A percentile compares a stretch with the other conserved stretches of the same genome.
phyloP scores from a whole-genome alignment of 2,329 filamentous ascomycete species.

The Emmonsia crescens region DNA sequence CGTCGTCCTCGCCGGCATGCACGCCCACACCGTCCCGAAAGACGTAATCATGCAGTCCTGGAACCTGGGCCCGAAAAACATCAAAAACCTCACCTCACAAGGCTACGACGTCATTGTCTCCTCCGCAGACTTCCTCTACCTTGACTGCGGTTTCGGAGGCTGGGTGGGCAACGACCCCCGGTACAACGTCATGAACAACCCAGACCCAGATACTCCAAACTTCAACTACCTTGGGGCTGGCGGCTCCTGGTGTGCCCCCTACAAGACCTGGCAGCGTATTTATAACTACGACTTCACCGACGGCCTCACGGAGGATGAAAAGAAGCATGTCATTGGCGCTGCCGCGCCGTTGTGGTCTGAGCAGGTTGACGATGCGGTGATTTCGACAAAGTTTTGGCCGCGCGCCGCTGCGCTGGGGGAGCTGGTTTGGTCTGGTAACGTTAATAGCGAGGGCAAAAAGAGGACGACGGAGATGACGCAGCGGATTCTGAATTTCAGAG shows the following conservation, averaged over 20 bases:
- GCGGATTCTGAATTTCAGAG: constrained; percentile 48
- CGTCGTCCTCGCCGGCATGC: constrained; percentile 33
- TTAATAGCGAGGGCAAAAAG: constrained; percentile 39
- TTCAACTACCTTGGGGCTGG: constrained; percentile 47
- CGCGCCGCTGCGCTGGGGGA: constrained; percentile 47
- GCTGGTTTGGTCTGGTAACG: constrained; percentile 46
- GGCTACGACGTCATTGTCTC: constrained; percentile 49
- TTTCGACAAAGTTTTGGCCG: constrained; percentile 45
- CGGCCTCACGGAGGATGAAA: constrained; percentile 38
- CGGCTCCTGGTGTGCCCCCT: constrained; percentile 49
- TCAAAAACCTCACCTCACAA: constrained; percentile 39
- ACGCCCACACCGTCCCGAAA: constrained; percentile 39
- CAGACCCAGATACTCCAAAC: constrained; percentile 33
- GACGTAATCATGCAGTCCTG: constrained; percentile 45
- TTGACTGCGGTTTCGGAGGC: constrained; percentile 47
- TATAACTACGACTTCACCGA: constrained; percentile 48
- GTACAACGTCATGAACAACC: constrained; percentile 46
- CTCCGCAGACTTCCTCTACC: constrained; percentile 45
- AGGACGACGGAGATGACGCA: constrained; percentile 44
- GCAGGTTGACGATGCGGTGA: constrained; percentile 43
- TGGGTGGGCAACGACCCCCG: constrained; percentile 46
- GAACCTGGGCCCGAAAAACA: constrained; percentile 44
- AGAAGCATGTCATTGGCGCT: constrained; percentile 42
- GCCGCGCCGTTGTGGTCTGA: constrained; percentile 45
- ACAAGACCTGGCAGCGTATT: constrained; percentile 52